These are phyloP conservation scores for Pseudotsuga menziesii DNA, from an alignment of 75 land plant species.

Conservation along the genomic window DNA sequence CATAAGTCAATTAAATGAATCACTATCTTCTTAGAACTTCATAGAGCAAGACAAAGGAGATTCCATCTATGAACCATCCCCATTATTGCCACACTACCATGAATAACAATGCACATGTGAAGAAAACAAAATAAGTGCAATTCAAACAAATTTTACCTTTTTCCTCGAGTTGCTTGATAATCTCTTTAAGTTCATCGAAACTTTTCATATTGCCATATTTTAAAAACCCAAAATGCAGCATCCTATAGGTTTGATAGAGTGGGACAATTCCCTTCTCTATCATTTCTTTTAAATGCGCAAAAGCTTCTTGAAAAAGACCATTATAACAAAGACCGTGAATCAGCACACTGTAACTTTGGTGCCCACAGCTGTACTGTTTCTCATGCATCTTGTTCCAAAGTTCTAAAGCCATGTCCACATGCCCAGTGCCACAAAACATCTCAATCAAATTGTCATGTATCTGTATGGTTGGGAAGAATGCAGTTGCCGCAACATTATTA, in stretches of 20 bases:
- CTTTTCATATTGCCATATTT: not conserved
- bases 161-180: conserved; percentile 2
- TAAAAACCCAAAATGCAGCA: conserved; percentile 7
- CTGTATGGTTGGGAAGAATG: conserved; percentile 2
- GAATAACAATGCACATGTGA: not conserved
- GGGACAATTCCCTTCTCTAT: conserved; percentile 7
- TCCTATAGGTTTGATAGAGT: conserved; percentile 8
- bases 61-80: not conserved
- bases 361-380: not conserved
- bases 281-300: conserved; percentile 4
- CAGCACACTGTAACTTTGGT: conserved; percentile 9
- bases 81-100: not conserved
- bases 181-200: conserved; percentile 6
- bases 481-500: not conserved
- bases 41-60: not conserved
- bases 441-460: conserved; percentile 4
- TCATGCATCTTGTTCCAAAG: conserved; percentile 10
- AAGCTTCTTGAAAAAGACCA: conserved; percentile 5
- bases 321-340: conserved; percentile 10
- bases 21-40: not conserved
- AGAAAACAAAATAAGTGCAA: not conserved
- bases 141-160: conserved; percentile 1
- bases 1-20: not conserved
- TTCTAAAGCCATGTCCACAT: conserved; percentile 9
- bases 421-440: conserved; percentile 3